Evolutionary conservation across 257 asterid species (phyloP), one percentile per base, ranked within the genome.

Genomic region (Datura wrightii): DNA sequence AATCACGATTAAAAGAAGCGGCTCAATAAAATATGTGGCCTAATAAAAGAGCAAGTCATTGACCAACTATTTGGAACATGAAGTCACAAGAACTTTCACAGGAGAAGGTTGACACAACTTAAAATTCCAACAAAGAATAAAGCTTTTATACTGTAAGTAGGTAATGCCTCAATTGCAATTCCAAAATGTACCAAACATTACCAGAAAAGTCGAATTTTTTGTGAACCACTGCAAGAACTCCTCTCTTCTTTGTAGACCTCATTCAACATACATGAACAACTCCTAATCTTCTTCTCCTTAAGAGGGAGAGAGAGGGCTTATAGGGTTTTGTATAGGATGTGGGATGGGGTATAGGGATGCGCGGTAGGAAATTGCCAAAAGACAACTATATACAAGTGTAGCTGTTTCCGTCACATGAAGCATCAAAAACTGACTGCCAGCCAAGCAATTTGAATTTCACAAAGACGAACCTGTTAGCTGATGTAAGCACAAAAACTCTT

Each of bases 401-500:
- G 31, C 31, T 24, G 31, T 50, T 18, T 44, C 56, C 39, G 2
- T 3, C 37, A 0, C 79, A 71, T 7, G 48, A 78, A 52, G 63
- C 82, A 50, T 8, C 82, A 24, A 78, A 24, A 78, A 31, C 31
- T 78, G 82, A 50, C 63, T 18, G 15, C 31, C 48, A 52, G 82
- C 9, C 15, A 9, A 52, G 63, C 82, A 52, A 34, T 31, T 52
- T 31, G 63, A 31, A 52, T 14, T 76, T 31, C 82, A 76, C 82
- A 76, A 14, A 50, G 60, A 76, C 31, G 8, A 14, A 52, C 41
- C 36, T 46, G 39, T 14, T 37, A 6, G 83, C 60, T 59, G 53
- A 65, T 46, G 37, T 14, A 11, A 48, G 13, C 37, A 66, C 78
- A 56, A 80, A 78, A 24, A 5, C 5, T 56, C 50, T 41, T 70